phyloP scores from a whole-genome alignment of 1,139 yeast genomes.

The Debaryomyces subglobosus region DNA sequence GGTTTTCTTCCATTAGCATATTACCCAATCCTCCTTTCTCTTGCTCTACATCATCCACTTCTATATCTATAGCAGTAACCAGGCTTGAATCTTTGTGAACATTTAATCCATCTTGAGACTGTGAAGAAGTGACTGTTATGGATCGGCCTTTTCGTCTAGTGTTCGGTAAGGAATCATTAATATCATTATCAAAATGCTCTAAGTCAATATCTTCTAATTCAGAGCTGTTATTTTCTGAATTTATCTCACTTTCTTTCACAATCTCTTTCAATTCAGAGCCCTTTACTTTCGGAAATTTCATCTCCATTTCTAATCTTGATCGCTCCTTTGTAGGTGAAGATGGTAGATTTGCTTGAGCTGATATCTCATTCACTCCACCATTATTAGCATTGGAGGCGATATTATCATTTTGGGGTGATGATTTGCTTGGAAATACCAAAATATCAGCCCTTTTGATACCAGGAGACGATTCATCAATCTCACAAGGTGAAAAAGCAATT shows the following conservation, averaged over 20 bases:
- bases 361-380: conserved; percentile 3
- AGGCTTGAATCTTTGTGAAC: not conserved
- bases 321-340: conserved; percentile 4
- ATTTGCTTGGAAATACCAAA: conserved; percentile 3
- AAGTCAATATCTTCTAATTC: conserved; percentile 9
- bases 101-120: not conserved
- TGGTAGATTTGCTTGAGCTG: not conserved
- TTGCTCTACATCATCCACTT: not conserved
- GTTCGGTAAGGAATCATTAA: not conserved
- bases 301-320: not conserved
- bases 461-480: conserved; percentile 15
- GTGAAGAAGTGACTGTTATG: not conserved
- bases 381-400: not conserved
- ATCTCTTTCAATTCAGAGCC: not conserved
- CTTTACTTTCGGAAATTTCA: not conserved
- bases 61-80: not conserved
- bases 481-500: conserved; percentile 16
- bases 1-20: conserved; percentile 25
- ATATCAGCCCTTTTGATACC: conserved; percentile 12
- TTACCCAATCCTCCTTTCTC: not conserved
- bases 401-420: conserved; percentile 8
- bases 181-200: not conserved
- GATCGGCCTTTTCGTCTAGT: not conserved
- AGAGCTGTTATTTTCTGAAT: conserved; percentile 7
- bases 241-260: not conserved